Conservation (phyloP, 495 filamentous ascomycete genomes). For the Penicillium dipodomyicola region DNA sequence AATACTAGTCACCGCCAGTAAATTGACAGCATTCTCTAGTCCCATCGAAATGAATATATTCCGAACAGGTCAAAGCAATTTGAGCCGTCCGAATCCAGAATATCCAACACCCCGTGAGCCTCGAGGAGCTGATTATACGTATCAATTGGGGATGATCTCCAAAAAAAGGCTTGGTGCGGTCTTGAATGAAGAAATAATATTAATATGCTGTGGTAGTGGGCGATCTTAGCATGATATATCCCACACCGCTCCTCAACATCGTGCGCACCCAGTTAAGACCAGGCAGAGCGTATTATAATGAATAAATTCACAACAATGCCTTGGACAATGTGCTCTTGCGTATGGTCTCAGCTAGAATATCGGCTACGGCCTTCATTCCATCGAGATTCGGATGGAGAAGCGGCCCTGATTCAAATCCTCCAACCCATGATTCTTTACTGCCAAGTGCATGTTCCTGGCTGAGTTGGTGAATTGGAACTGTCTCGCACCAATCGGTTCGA, state of each 20-base stretch:
- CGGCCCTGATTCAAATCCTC: slow-evolving; percentile 28
- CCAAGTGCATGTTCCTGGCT: slow-evolving; percentile 39
- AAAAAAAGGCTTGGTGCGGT: no score
- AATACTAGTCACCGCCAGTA: no score
- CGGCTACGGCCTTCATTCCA: slow-evolving; percentile 36
- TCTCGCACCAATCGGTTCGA: slow-evolving; percentile 32
- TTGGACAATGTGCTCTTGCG: background rate
- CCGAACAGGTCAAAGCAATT: no score
- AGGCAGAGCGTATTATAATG: background rate
- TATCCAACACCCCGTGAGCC: no score
- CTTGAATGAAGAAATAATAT: no score
- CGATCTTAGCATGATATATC: slow-evolving; percentile 1
- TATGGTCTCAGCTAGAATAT: slow-evolving; percentile 18
- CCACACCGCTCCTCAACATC: background rate
- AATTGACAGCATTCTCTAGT: no score
- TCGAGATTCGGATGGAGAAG: slow-evolving; percentile 34
- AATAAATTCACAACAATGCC: background rate
- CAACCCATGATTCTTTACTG: slow-evolving; percentile 37
- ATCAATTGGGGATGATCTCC: no score
- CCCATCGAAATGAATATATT: no score
- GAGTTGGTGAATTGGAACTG: slow-evolving; percentile 20
- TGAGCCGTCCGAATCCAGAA: no score
- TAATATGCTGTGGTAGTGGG: background rate
- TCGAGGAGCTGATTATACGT: no score
- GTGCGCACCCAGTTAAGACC: background rate